phyloP scores from a whole-genome alignment of 1,284 basidiomycete species.

The Meira nashicola region DNA sequence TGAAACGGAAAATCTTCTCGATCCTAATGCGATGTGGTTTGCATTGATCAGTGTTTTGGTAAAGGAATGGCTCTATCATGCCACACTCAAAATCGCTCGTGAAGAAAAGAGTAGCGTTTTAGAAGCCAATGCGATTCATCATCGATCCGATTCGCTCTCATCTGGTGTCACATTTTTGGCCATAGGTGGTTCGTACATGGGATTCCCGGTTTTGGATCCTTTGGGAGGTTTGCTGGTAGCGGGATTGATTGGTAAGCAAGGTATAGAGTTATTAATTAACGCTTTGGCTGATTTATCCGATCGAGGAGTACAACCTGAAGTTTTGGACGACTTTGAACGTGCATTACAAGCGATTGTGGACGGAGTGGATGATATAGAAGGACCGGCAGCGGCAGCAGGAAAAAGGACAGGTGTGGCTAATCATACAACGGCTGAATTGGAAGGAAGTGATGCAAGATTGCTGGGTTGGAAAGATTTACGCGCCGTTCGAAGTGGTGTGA shows the following conservation, averaged over 20 bases:
- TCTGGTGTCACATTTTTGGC: slow-evolving; percentile 44
- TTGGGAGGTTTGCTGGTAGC: slow-evolving; percentile 88
- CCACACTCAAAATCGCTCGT: slow-evolving; percentile 67
- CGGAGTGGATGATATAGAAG: neutral
- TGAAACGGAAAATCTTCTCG: slow-evolving; percentile 58
- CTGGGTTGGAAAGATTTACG: slow-evolving; percentile 35
- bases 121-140: slow-evolving; percentile 62
- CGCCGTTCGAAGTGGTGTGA: slow-evolving; percentile 41
- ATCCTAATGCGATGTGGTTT: slow-evolving; percentile 95
- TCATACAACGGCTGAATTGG: neutral
- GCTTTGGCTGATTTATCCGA: slow-evolving; percentile 82
- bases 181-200: slow-evolving; percentile 69
- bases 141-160: slow-evolving; percentile 71
- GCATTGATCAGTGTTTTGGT: slow-evolving; percentile 71
- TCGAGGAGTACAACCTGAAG: slow-evolving; percentile 67
- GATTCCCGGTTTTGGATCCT: slow-evolving; percentile 81
- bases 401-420: too few species aligned
- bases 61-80: slow-evolving; percentile 84
- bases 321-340: slow-evolving; percentile 59
- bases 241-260: slow-evolving; percentile 79
- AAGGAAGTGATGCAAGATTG: slow-evolving; percentile 10
- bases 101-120: slow-evolving; percentile 85
- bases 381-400: too few species aligned
- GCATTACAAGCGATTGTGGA: slow-evolving; percentile 54
- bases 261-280: slow-evolving; percentile 65